These are phyloP conservation scores for Phytophthora ramorum DNA, from an alignment of 352 stramenopile species.

Conservation along the genomic window DNA sequence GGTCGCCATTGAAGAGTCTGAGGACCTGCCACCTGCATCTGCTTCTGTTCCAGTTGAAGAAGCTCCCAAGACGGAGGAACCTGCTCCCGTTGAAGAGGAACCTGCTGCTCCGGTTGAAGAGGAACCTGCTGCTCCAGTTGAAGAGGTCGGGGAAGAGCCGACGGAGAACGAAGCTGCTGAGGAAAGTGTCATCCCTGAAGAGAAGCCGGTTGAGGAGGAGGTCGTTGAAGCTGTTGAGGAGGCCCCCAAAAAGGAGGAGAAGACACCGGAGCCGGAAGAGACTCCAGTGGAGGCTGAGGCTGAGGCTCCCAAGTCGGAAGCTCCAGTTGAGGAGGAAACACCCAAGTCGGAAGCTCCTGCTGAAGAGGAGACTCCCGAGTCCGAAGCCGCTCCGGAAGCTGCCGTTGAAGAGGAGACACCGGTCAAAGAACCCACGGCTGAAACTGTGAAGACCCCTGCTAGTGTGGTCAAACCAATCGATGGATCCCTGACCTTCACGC, in stretches of 20 bases:
- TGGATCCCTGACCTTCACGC: constrained; percentile 12
- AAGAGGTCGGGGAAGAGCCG: constrained; percentile 15
- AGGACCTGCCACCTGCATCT: constrained; percentile 19
- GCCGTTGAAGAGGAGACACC: background rate
- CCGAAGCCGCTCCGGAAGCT: background rate
- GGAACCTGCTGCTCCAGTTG: background rate
- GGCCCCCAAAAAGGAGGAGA: constrained; percentile 5
- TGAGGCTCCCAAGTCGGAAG: constrained; percentile 3
- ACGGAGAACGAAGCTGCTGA: background rate
- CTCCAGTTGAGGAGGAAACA: constrained; percentile 3
- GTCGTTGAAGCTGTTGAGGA: background rate
- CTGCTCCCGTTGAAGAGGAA: constrained; percentile 3
- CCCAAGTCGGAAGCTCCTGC: background rate
- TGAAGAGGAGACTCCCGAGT: constrained; percentile 3
- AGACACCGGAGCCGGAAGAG: background rate
- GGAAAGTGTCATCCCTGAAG: constrained; percentile 4
- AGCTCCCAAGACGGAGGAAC: constrained; percentile 15
- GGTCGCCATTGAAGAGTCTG: constrained; percentile 8
- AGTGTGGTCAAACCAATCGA: constrained; percentile 18
- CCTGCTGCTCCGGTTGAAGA: too few species aligned
- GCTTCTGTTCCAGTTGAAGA: constrained; percentile 19
- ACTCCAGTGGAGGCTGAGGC: constrained; percentile 10
- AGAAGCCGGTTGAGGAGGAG: background rate
- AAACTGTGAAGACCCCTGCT: constrained; percentile 10
- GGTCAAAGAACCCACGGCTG: constrained; percentile 13